Conservation (phyloP, 139 green algal species). For the Bryopsis sp. region DNA sequence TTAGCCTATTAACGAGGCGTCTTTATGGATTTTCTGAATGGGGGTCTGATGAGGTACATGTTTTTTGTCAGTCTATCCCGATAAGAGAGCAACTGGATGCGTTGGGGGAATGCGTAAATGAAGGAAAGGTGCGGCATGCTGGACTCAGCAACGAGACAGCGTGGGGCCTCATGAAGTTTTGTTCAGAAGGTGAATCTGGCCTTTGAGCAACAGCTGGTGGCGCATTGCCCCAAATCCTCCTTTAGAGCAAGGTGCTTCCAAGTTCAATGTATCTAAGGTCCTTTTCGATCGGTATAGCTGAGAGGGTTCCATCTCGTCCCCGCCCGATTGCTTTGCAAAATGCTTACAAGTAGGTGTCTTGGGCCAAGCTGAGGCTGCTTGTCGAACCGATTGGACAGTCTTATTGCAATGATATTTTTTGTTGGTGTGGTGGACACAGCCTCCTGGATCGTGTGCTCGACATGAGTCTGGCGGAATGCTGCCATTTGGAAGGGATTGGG, state of each 20-base stretch:
- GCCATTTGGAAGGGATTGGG: slow-evolving; percentile 50
- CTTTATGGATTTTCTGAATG: too few relatives aligned
- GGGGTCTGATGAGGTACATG: too few relatives aligned
- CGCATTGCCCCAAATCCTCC: too few relatives aligned
- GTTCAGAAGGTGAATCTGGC: slow-evolving; percentile 7
- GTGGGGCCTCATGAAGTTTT: slow-evolving; percentile 59
- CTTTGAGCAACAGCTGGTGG: background rate
- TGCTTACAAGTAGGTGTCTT: slow-evolving; percentile 31
- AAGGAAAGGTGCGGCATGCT: slow-evolving; percentile 56
- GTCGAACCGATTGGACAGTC: too few relatives aligned
- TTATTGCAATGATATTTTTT: background rate
- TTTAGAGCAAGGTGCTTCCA: too few relatives aligned
- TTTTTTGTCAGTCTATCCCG: slow-evolving; percentile 23
- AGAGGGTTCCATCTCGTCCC: too few relatives aligned
- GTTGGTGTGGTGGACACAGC: background rate
- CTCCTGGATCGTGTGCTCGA: slow-evolving; percentile 67
- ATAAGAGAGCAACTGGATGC: slow-evolving; percentile 76
- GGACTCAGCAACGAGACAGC: slow-evolving; percentile 88
- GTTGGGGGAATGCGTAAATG: slow-evolving; percentile 34
- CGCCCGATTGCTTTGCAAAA: slow-evolving; percentile 48
- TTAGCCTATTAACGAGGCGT: too few relatives aligned
- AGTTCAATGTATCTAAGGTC: too few relatives aligned
- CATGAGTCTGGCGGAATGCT: slow-evolving; percentile 59
- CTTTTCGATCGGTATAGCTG: too few relatives aligned
- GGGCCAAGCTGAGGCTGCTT: too few relatives aligned